Base-by-base conservation (phyloP, 176 grass and related monocot species). In the Hsuehochloa calcarea region DNA sequence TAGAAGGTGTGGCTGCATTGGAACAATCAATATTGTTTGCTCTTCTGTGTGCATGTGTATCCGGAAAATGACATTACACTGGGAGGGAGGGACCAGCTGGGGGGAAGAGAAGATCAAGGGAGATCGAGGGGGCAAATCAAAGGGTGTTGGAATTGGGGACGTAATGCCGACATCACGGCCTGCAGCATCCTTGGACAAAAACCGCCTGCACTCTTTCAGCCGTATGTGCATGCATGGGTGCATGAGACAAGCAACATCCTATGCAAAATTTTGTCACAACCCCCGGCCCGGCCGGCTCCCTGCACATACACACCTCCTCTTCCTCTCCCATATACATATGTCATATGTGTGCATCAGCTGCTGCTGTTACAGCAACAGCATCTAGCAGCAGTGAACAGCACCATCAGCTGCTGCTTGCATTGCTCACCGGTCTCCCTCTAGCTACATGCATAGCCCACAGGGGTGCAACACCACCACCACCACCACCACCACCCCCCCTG, bases 241-340 rank as follows among this genome's bases (percentile, higher is more conserved):
- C 84, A 87, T 83, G 74, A 73, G 89, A 87, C 85, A 90, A 82
- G 68, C 80, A 10, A 75, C 68, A 58, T 80, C 60, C 81, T 84
- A 84, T 84, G 77, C 89, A 91, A 87, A 87, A 84, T 45, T 80
- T 84, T 91, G 80, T 90, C 85, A 84, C 61, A 80, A 2, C 34
- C 80, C 74, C 16, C 7, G n/a, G 1, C 29, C 29, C 29, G 29
- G 29, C 29, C 29, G 29, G 29, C 12, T 7, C 7, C 46, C 67
- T 67, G 73, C 79, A 86, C 79, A 86, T n/a, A 70, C 58, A 52
- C 56, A 64, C 43, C 61, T 72, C 75, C 44, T 44, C 70, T 43
- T 56, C 46, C 70, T 54, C 64, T 44, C 60, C 54, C 72, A 25
- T 17, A 22, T 70, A 54, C 51, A 47, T 17, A 55, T 80, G 25